Evolutionary conservation across 441 rosid species (phyloP).

Genomic region (Melianthus villosus): DNA sequence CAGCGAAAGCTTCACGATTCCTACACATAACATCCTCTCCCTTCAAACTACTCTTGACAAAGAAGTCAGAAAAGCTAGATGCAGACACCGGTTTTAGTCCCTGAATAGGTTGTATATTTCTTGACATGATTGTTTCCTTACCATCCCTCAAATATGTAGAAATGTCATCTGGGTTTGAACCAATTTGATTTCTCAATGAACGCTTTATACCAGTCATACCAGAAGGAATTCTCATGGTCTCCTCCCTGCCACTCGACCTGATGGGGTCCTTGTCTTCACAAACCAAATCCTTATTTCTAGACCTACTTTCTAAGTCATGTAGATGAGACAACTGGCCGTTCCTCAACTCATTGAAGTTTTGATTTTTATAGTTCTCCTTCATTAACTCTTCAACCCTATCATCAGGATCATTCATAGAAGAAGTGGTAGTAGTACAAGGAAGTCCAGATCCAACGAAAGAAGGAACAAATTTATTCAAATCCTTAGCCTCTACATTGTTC

Average conservation of each 20-base stretch:
- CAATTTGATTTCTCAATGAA: constrained; percentile 14
- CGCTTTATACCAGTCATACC: constrained; percentile 15
- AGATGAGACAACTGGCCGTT: constrained; percentile 19
- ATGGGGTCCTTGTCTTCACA: constrained; percentile 24
- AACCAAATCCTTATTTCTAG: constrained; percentile 12
- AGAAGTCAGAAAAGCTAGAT: constrained; percentile 26
- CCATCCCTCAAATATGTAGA: constrained; percentile 22
- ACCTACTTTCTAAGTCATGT: constrained; percentile 14
- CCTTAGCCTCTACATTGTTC: constrained; percentile 9
- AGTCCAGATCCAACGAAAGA: constrained; percentile 16
- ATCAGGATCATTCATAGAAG: constrained; percentile 15
- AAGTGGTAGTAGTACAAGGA: constrained; percentile 6
- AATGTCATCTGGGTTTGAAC: constrained; percentile 18
- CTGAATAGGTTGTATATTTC: constrained; percentile 12
- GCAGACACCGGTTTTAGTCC: constrained; percentile 17
- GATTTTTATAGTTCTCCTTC: constrained; percentile 17
- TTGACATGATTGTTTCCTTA: constrained; percentile 14
- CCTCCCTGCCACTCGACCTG: constrained; percentile 17
- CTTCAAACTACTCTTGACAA: constrained; percentile 23
- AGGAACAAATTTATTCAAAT: constrained; percentile 10
- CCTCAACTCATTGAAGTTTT: constrained; percentile 12
- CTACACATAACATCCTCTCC: constrained; percentile 27
- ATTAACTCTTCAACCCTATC: constrained; percentile 32
- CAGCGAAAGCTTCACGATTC: constrained; percentile 17
- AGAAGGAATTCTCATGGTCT: constrained; percentile 21